A percentile compares a stretch with the other conserved stretches of the same genome.
Evolutionary conservation across 768 basidiomycete genomes (phyloP).

Genomic region (Scleroderma bovista): DNA sequence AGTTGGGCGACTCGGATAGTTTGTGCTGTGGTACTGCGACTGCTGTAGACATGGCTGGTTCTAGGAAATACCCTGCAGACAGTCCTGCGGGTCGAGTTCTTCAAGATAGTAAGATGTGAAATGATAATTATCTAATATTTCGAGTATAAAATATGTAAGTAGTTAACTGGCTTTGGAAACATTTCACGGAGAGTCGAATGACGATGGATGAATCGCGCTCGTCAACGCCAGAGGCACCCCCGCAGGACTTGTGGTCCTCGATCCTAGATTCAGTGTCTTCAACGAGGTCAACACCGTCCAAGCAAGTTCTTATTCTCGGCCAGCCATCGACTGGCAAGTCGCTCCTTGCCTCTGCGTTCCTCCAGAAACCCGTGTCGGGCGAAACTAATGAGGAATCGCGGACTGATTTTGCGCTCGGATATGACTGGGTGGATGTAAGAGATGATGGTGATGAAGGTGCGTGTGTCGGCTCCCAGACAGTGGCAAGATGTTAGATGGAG

Average conservation of each 20-base stretch:
- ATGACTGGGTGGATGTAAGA: slow-evolving; percentile 84
- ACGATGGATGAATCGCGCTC: slow-evolving; percentile 46
- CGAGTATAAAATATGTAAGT: neutral
- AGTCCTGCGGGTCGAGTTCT: neutral
- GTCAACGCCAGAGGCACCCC: slow-evolving; percentile 67
- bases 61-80: slow-evolving; percentile 9
- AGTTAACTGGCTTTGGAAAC: neutral
- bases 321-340: slow-evolving; percentile 78
- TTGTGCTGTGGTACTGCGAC: slow-evolving; percentile 55
- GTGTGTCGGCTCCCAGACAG: slow-evolving; percentile 15
- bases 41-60: slow-evolving; percentile 34
- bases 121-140: neutral
- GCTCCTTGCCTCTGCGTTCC: slow-evolving; percentile 60
- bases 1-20: slow-evolving; percentile 63
- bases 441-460: slow-evolving; percentile 94
- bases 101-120: neutral
- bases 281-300: slow-evolving; percentile 75
- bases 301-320: slow-evolving; percentile 82
- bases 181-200: neutral
- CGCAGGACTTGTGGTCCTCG: slow-evolving; percentile 86
- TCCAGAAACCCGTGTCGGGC: slow-evolving; percentile 59
- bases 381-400: slow-evolving; percentile 54
- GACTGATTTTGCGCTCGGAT: slow-evolving; percentile 82
- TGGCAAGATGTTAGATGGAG: slow-evolving; percentile 1
- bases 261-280: slow-evolving; percentile 87